Evolutionary conservation across 805 yeast genomes (phyloP), one percentile per base, ranked within the genome.

Genomic region (Wickerhamomyces rabaulensis): DNA sequence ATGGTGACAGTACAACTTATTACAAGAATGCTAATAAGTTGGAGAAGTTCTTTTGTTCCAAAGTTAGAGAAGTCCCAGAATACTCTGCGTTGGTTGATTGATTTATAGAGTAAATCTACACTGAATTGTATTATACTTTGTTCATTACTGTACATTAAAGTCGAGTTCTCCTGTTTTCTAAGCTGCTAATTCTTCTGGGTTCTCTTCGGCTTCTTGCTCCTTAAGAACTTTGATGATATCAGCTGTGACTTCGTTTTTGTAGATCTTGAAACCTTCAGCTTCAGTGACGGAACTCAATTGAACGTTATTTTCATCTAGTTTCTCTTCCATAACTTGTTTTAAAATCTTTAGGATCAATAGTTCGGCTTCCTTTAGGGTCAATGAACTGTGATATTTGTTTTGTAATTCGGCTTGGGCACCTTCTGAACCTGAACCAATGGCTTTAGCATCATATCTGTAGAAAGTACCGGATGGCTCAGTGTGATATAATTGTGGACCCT

Each of bases 381-480:
- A 75, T 19, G 96, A 87, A 55, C 84, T 84, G 69, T 92, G 98
- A 70, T 94, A 94, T 70, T 94, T 97, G 62, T 91, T 92, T 67
- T 91, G 97, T 62, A 94, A 75, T 67, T 94, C 99, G 2, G 97
- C 85, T 69, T 95, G 99, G 2, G 99, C 99, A 53, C 99, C 99
- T 69, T 94, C 99, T 15, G 96, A 87, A 19, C 99, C 99, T 2
- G 97, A 87, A 13, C 99, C 99, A 60, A 95, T 94, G 12, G 99
- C 99, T 70, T 94, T 95, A 25, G 99, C 99, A 61, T 94, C 97
- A 65, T 94, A 94, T 68, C 94, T 81, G 71, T 94, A 95, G 60
- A 90, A 94, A 1, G 99, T 94, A 49, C 99, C 99, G 13, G 96
- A 87, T 36, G 99, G 99, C 69, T 94, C 99, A n/a, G 98, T 96